These are phyloP conservation scores for Puccinia coronata DNA, from an alignment of 1,284 basidiomycete genomes.

Conservation along the genomic window DNA sequence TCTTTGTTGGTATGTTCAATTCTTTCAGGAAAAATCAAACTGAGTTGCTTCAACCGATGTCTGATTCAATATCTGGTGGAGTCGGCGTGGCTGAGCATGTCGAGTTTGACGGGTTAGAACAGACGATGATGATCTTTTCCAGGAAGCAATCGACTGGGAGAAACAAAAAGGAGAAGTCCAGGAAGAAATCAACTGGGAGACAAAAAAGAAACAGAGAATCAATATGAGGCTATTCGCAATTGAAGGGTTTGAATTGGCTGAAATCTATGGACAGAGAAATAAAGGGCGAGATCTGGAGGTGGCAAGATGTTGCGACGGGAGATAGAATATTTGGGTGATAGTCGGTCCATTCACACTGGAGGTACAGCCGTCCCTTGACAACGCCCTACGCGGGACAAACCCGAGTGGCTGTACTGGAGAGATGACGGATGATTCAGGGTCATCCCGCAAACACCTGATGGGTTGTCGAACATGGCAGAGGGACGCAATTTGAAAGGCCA, in stretches of 20 bases:
- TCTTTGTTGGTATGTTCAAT: neutral
- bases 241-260: neutral
- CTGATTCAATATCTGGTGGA: neutral
- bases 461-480: neutral
- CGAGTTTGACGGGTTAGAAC: neutral
- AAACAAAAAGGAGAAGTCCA: neutral
- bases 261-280: neutral
- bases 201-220: neutral
- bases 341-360: neutral
- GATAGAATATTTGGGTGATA: neutral
- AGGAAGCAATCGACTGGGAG: neutral
- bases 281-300: neutral
- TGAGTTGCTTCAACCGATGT: neutral
- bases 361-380: constrained; percentile 29
- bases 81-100: neutral
- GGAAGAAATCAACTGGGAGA: no score
- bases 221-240: neutral
- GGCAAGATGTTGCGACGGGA: neutral
- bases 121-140: neutral
- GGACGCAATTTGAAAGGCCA: neutral
- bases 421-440: constrained; percentile 20
- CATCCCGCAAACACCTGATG: neutral
- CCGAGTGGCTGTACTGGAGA: neutral
- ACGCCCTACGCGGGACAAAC: neutral
- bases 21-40: neutral